A percentile compares a stretch with the other conserved stretches of the same genome.
Evolutionary conservation across 352 stramenopile species (phyloP).

Genomic region (Globisporangium camurandrum): DNA sequence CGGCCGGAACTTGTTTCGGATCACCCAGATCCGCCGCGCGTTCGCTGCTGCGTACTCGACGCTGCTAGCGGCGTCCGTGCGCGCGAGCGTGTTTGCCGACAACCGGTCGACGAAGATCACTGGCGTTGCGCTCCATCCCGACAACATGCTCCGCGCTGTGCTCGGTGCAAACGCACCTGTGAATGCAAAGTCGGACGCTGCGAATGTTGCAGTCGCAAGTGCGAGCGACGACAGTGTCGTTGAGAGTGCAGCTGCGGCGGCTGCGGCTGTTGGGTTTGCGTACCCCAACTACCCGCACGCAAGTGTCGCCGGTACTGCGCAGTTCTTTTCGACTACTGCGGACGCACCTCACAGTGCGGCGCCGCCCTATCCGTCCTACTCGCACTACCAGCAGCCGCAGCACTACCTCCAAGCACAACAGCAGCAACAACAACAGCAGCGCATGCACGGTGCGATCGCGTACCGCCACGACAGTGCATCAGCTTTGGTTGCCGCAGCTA

Average conservation of each 20-base stretch:
- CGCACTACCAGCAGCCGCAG: constrained; percentile 19
- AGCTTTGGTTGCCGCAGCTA: constrained; percentile 12
- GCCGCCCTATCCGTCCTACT: constrained; percentile 14
- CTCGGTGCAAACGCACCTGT: constrained; percentile 46
- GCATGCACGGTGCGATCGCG: constrained; percentile 11
- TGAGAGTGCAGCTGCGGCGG: constrained; percentile 3
- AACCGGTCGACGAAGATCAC: constrained; percentile 51
- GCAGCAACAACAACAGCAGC: constrained; percentile 21
- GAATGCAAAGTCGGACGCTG: constrained; percentile 36
- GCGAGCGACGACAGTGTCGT: constrained; percentile 9
- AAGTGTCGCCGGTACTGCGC: constrained; percentile 7
- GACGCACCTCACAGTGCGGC: background rate
- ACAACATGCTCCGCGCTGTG: constrained; percentile 74
- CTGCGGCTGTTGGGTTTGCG: constrained; percentile 8
- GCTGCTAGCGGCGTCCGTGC: constrained; percentile 53
- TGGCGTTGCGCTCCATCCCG: constrained; percentile 62
- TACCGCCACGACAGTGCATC: constrained; percentile 2
- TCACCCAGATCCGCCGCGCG: constrained; percentile 82
- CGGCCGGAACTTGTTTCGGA: constrained; percentile 93
- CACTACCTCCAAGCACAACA: constrained; percentile 22
- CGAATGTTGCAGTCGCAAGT: background rate
- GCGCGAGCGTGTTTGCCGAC: constrained; percentile 37
- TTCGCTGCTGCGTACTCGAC: constrained; percentile 69
- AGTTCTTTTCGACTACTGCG: constrained; percentile 10
- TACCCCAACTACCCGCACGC: constrained; percentile 16